phyloP scores from a whole-genome alignment of 495 filamentous ascomycete species.

The Penicillium argentinense region DNA sequence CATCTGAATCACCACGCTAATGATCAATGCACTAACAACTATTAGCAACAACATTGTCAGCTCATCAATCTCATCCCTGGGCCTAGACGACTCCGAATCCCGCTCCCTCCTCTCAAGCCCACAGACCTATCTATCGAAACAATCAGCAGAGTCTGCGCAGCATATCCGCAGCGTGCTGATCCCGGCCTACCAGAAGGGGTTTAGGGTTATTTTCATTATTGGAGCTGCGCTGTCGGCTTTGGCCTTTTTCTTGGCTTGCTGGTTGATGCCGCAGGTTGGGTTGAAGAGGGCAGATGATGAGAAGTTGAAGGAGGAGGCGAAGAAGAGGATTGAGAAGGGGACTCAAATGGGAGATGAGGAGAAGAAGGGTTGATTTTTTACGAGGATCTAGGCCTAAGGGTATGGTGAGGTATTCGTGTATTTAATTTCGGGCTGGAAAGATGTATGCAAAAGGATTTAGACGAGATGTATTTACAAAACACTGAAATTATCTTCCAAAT shows the following conservation, averaged over 20 bases:
- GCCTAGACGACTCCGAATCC: slow-evolving; percentile 23
- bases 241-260: slow-evolving; percentile 43
- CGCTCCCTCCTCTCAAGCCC: slow-evolving; percentile 34
- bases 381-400: too few species aligned
- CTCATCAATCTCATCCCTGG: slow-evolving; percentile 33
- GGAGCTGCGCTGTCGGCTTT: slow-evolving; percentile 46
- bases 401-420: not conserved
- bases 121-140: slow-evolving; percentile 28
- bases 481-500: too few species aligned
- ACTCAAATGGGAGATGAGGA: slow-evolving; percentile 19
- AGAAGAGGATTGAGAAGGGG: slow-evolving; percentile 27
- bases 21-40: slow-evolving; percentile 11
- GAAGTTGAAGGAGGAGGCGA: slow-evolving; percentile 47
- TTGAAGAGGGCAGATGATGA: slow-evolving; percentile 46
- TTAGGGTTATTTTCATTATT: slow-evolving; percentile 51
- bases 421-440: too few species aligned
- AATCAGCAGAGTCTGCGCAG: slow-evolving; percentile 31
- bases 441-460: too few species aligned
- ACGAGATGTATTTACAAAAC: too few species aligned
- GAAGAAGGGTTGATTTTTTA: slow-evolving; percentile 3
- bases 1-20: too few species aligned
- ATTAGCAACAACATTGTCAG: slow-evolving; percentile 47
- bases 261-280: slow-evolving; percentile 48
- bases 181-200: slow-evolving; percentile 49
- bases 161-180: slow-evolving; percentile 38